A percentile compares a stretch with the other conserved stretches of the same genome.
phyloP scores from a whole-genome alignment of 1,284 basidiomycete genomes.

The Vanrija pseudolonga region DNA sequence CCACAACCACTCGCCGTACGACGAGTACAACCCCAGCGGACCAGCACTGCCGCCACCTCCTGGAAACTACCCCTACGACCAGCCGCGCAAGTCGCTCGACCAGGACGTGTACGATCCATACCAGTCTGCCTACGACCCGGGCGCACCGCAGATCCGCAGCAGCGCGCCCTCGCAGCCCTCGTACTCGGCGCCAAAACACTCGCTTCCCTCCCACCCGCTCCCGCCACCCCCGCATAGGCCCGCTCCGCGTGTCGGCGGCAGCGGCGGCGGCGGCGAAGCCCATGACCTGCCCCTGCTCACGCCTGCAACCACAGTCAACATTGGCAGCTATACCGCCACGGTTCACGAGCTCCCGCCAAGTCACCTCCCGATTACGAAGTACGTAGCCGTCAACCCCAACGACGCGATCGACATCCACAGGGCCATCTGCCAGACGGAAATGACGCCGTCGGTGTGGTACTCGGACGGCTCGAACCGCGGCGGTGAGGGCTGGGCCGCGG shows the following conservation, averaged over 20 bases:
- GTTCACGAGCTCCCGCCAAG: slow-evolving; percentile 37
- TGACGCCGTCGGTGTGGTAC: slow-evolving; percentile 40
- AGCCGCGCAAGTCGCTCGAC: slow-evolving; percentile 27
- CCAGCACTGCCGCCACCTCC: slow-evolving; percentile 17
- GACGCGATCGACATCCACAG: slow-evolving; percentile 44
- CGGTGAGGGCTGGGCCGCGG: slow-evolving; percentile 47
- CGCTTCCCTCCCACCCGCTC: slow-evolving; percentile 1
- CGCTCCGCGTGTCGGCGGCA: not conserved
- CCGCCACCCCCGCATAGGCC: not conserved
- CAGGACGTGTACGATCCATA: slow-evolving; percentile 41
- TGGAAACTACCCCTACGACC: slow-evolving; percentile 20
- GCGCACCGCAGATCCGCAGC: slow-evolving; percentile 9
- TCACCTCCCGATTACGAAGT: slow-evolving; percentile 45
- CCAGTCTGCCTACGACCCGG: slow-evolving; percentile 30
- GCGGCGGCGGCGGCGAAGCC: not conserved
- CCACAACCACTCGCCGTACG: slow-evolving; percentile 13
- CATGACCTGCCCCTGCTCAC: slow-evolving; percentile 32
- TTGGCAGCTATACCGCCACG: slow-evolving; percentile 25
- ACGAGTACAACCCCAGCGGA: slow-evolving; percentile 13
- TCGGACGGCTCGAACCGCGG: slow-evolving; percentile 43
- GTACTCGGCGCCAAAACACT: not conserved
- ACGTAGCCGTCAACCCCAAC: slow-evolving; percentile 32
- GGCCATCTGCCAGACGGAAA: slow-evolving; percentile 27
- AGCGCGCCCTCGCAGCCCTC: not conserved
- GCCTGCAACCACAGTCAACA: slow-evolving; percentile 24